Conservation (phyloP, 176 grass and related monocot genomes). For the Carex kokanica region DNA sequence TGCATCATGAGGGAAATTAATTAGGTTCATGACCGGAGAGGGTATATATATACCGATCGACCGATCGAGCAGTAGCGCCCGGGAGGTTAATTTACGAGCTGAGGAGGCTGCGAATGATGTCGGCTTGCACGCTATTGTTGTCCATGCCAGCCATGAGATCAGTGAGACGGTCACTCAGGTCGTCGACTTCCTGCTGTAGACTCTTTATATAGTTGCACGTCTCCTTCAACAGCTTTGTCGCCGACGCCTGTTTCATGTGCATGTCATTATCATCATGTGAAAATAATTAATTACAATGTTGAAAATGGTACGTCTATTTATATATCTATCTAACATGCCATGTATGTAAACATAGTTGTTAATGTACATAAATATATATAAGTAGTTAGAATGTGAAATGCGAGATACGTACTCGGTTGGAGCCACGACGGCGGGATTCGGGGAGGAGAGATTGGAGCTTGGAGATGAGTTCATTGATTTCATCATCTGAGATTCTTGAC, state of each 20-base stretch:
- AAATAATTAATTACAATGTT: background rate
- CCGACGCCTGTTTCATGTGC: conserved; percentile 51
- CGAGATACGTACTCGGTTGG: conserved; percentile 43
- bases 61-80: background rate
- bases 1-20: background rate
- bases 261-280: too few species aligned
- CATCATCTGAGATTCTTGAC: conserved; percentile 76
- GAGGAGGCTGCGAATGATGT: conserved; percentile 90
- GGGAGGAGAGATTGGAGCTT: conserved; percentile 84
- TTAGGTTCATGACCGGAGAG: conserved; percentile 18
- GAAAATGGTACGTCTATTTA: background rate
- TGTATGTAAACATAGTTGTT: background rate
- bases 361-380: background rate
- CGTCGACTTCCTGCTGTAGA: conserved; percentile 86
- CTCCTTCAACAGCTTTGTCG: conserved; percentile 84
- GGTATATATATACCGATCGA: background rate
- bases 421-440: conserved; percentile 55
- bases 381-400: background rate
- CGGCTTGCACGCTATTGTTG: conserved; percentile 60
- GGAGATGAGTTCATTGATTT: conserved; percentile 85
- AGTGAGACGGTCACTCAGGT: conserved; percentile 80
- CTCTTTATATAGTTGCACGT: conserved; percentile 97
- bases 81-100: conserved; percentile 38
- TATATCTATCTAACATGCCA: background rate
- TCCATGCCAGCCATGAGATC: conserved; percentile 86